Conservation (phyloP, 306 rosid genomes). For the Citrullus mucosospermus region DNA sequence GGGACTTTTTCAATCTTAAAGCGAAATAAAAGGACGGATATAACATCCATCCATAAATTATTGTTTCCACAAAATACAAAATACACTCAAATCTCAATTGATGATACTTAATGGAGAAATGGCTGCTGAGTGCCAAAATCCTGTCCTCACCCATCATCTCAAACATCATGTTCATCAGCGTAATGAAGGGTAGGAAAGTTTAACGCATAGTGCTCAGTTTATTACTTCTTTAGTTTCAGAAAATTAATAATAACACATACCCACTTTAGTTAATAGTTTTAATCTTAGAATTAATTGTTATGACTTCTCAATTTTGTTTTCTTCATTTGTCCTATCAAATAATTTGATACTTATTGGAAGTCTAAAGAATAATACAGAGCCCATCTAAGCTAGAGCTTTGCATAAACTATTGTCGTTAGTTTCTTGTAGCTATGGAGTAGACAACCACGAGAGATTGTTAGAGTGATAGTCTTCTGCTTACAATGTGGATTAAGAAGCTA, state of each 20-base stretch:
- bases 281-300: neutral
- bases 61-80: neutral
- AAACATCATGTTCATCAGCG: neutral
- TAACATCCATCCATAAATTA: neutral
- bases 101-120: neutral
- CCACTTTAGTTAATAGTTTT: neutral
- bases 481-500: neutral
- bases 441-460: neutral
- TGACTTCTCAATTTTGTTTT: neutral
- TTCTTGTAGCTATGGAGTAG: neutral
- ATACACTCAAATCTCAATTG: neutral
- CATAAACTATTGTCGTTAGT: neutral
- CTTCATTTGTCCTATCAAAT: neutral
- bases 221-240: neutral
- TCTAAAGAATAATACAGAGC: neutral
- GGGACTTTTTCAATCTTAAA: neutral
- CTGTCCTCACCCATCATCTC: neutral
- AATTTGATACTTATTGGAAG: neutral
- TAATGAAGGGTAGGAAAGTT: neutral
- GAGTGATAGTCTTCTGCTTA: neutral
- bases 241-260: neutral
- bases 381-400: neutral
- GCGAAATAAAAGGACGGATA: neutral
- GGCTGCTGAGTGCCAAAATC: neutral
- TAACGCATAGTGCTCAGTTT: neutral